Evolutionary conservation across 495 filamentous ascomycete genomes (phyloP), one percentile per base, ranked within the genome.

Genomic region (Achaetomiella virescens): DNA sequence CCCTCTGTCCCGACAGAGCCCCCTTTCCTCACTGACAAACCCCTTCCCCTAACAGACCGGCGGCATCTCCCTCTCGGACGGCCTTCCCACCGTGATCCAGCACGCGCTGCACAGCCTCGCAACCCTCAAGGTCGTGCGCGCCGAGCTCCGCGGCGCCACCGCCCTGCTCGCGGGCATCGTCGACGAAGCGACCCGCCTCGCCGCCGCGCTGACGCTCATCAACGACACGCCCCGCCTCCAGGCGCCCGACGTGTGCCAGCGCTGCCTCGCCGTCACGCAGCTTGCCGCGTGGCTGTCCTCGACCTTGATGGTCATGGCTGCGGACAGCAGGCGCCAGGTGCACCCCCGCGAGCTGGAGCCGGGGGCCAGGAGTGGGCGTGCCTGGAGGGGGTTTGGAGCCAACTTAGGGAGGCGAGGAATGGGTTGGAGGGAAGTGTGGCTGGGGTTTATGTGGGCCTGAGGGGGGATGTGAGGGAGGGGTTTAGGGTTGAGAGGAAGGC

Each of bases 231-330:
- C 7, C 20, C 14, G 15, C 10, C 47, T 64, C 8, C 59, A 61
- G 25, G 52, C 61, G 3, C 6, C 38, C 6, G 55, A 40, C n/a
- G 44, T 61, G 20, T 33, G 24, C n/a, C 46, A 41, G 9, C 42
- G 50, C 1, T 35, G 46, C 7, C 25, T 22, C 20, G 31, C 17
- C 1, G 35, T 64, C 37, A 54, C 53, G 55, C 33, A 49, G 15
- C 18, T 57, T 1, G 45, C 48, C 4, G 41, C 53, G 6, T 27
- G 56, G 17, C 33, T 20, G 0, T 45, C 20, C 2, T 48, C 45
- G 20, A 22, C 14, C 31, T 48, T 65, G 59, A 12, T 52, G 49
- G 44, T 55, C 20, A 60, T 62, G 35, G 62, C 37, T 2, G 62
- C 62, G 10, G 62, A 65, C 20, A 59, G 47, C 12, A 29, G 21